Conservation (phyloP, 2,329 filamentous ascomycete species). For the Fusarium chlamydosporum region DNA sequence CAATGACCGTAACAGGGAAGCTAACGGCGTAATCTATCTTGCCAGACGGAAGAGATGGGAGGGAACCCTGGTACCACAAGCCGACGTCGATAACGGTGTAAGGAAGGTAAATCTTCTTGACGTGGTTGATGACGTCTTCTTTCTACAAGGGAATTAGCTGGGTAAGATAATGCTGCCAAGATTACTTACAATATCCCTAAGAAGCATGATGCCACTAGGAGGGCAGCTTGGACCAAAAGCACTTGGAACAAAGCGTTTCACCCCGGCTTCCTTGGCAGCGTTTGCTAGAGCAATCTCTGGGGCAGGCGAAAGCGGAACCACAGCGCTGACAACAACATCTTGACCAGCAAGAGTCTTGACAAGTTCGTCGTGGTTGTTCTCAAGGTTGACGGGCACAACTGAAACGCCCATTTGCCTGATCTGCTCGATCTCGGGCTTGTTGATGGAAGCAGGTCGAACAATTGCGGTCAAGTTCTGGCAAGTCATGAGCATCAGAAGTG, state of each 20-base stretch:
- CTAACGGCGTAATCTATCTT: constrained; percentile 52
- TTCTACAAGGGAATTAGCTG: constrained; percentile 53
- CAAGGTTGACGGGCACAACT: constrained; percentile 22
- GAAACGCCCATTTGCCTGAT: constrained; percentile 26
- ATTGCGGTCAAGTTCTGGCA: constrained; percentile 31
- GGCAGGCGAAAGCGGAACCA: background rate
- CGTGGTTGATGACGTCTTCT: constrained; percentile 64
- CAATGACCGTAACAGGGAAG: constrained; percentile 55
- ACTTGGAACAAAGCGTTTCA: constrained; percentile 40
- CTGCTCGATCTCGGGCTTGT: constrained; percentile 27
- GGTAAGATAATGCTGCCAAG: accelerated
- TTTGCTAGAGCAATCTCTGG: constrained; percentile 27
- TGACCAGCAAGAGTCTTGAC: constrained; percentile 24
- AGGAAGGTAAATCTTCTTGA: constrained; percentile 63
- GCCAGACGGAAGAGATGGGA: constrained; percentile 51
- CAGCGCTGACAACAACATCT: constrained; percentile 32
- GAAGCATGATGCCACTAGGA: constrained; percentile 27
- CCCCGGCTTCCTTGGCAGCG: constrained; percentile 34
- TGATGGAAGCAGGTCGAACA: constrained; percentile 34
- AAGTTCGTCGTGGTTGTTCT: constrained; percentile 25
- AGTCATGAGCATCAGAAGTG: background rate
- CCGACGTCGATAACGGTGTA: constrained; percentile 72
- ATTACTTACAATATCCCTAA: constrained; percentile 24
- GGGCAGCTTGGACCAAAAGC: constrained; percentile 26
- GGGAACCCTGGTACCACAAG: constrained; percentile 68